Evolutionary conservation across 257 asterid genomes (phyloP).

Genomic region (Fraxinus excelsior): DNA sequence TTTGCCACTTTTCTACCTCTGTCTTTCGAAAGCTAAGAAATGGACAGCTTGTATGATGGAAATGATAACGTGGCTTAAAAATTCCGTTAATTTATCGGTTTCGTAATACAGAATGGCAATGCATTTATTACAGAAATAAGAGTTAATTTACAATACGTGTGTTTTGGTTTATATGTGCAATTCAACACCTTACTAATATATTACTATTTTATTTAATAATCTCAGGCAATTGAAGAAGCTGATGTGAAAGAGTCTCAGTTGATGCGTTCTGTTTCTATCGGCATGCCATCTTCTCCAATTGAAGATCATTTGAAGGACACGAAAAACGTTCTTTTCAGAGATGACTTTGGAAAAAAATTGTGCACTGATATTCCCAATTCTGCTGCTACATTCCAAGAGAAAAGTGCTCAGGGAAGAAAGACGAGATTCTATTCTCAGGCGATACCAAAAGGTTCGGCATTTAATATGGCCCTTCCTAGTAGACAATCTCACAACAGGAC

Average conservation of each 20-base stretch:
- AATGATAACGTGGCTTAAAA: no score
- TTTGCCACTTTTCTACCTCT: no score
- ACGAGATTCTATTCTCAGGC: slow-evolving; percentile 60
- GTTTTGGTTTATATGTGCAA: background rate
- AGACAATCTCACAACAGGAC: slow-evolving; percentile 23
- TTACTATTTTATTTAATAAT: background rate
- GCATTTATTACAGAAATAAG: no score
- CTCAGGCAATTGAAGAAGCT: slow-evolving; percentile 44
- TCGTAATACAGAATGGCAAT: no score
- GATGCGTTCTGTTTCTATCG: slow-evolving; percentile 51
- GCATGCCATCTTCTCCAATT: slow-evolving; percentile 70
- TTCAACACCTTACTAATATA: background rate
- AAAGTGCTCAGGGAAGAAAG: slow-evolving; percentile 3
- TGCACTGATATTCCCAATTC: slow-evolving; percentile 23
- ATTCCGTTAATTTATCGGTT: no score
- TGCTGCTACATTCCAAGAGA: background rate
- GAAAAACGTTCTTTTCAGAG: slow-evolving; percentile 42
- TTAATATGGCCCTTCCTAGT: slow-evolving; percentile 24
- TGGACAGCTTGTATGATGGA: no score
- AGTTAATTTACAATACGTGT: no score
- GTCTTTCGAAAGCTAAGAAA: no score
- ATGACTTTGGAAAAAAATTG: slow-evolving; percentile 14
- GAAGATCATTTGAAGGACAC: slow-evolving; percentile 29
- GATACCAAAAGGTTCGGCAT: slow-evolving; percentile 42
- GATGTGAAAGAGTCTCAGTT: slow-evolving; percentile 17